phyloP scores from a whole-genome alignment of 345 rosid genomes.

The Pseudoturritis turrita region DNA sequence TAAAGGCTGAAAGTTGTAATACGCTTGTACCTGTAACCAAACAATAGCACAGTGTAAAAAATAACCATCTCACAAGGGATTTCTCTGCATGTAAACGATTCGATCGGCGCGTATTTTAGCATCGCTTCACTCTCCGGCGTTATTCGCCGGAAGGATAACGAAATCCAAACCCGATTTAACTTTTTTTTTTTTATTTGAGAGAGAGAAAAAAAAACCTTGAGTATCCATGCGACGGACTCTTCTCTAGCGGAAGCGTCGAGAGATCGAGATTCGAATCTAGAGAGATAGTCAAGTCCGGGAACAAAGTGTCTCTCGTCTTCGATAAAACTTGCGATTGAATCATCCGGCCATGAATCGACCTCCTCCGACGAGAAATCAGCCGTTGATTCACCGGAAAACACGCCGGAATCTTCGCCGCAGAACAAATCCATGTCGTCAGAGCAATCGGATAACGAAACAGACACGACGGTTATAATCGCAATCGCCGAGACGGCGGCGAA shows the following conservation, averaged over 20 bases:
- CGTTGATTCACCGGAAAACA: constrained; percentile 54
- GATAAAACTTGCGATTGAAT: constrained; percentile 67
- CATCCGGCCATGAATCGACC: constrained; percentile 50
- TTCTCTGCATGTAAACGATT: constrained; percentile 21
- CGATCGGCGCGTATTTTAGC: constrained; percentile 14
- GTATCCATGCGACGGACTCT: constrained; percentile 92
- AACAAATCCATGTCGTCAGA: constrained; percentile 54
- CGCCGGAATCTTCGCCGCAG: constrained; percentile 72
- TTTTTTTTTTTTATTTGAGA: no score
- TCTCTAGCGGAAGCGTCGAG: constrained; percentile 85
- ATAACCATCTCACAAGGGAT: background rate
- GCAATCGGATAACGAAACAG: constrained; percentile 51
- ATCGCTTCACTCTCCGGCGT: background rate
- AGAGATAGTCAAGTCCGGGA: constrained; percentile 80
- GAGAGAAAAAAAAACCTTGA: constrained; percentile 41
- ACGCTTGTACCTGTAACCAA: constrained; percentile 62
- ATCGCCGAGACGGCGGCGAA: background rate
- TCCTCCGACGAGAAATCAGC: constrained; percentile 51
- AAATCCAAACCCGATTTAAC: background rate
- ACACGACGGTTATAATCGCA: constrained; percentile 25
- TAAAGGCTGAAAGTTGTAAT: constrained; percentile 66
- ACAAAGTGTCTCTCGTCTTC: constrained; percentile 75
- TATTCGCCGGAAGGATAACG: background rate
- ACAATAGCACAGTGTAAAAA: background rate
- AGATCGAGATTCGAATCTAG: constrained; percentile 63